Base-by-base conservation (phyloP, 164 flowering plant species). In the Nymphaea thermarum region DNA sequence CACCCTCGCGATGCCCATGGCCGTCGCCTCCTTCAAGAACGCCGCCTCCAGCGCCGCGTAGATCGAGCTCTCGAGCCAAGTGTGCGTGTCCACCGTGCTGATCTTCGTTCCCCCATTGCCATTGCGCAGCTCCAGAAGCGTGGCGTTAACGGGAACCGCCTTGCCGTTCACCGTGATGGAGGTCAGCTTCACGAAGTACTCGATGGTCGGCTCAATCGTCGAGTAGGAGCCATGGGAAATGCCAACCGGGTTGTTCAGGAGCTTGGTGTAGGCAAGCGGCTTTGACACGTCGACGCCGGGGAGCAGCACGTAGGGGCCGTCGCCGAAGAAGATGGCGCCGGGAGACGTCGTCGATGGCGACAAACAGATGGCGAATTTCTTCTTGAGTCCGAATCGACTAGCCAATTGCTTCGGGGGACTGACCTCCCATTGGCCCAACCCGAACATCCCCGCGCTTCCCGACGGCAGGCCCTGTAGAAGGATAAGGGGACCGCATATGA, bases 281-380 rank as follows among this genome's bases (percentile, higher is more conserved):
- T 67, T 60, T 17, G 77, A 69, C 12, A 71, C 64, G 43, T 76
- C 77, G 3, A 71, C 66, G 16, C 62, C 42, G 1, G 82, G 84
- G 1, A 66, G 77, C 43, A 82, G 43, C 5, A 45, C 66, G 67
- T 80, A 79, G 0, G 83, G 80, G 0, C 71, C 82, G 43, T 73
- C 72, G 0, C 86, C 86, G 4, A 83, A 70, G 51, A 80, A 72
- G 2, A 79, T 43, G 36, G 77, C 80, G 25, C 83, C 83, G 3
- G 6, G 67, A 3, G 80, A 64, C 6, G 66, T 15, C 0, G 67
- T 57, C 2, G 79, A 63, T 10, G 76, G 66, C 2, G 79, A 16
- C 2, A 78, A 53, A 57, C 82, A 82, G 6, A 80, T 41, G 1
- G 78, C 79, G 8, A 82, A 82, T 57, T 73, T 78, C n/a, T 70